These are phyloP conservation scores for Pleurotus djamor DNA, from an alignment of 768 basidiomycete genomes.

Conservation along the genomic window DNA sequence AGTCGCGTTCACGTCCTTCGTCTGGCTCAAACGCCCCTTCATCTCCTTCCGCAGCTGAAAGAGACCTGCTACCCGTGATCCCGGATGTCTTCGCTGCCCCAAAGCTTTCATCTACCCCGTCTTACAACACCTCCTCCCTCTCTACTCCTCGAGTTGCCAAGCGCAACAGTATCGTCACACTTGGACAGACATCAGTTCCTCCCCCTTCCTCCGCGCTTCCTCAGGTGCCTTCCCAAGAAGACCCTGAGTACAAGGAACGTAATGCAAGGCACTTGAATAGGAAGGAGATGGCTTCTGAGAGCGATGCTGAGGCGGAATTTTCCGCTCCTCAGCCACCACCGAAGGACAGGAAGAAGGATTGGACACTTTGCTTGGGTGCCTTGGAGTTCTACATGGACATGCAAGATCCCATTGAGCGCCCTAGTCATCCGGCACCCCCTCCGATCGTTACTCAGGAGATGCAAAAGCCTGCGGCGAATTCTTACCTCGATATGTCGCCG, in stretches of 20 bases:
- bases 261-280: neutral
- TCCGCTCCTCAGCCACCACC: neutral
- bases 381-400: constrained; percentile 4
- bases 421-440: neutral
- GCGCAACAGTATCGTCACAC: neutral
- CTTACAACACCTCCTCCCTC: neutral
- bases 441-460: neutral
- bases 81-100: neutral
- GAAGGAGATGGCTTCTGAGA: neutral
- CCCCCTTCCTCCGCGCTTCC: neutral
- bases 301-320: neutral
- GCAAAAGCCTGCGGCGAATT: neutral
- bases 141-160: neutral
- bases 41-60: neutral
- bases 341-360: neutral
- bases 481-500: constrained; percentile 1
- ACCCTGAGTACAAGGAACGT: neutral
- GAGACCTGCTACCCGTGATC: neutral
- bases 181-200: neutral
- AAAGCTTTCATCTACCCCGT: neutral
- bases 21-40: neutral
- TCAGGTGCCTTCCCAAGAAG: neutral
- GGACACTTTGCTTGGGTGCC: neutral
- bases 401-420: constrained; percentile 2
- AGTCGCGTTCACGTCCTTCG: neutral